phyloP scores from a whole-genome alignment of 2,329 filamentous ascomycete genomes.

The Lachnellula hyalina region DNA sequence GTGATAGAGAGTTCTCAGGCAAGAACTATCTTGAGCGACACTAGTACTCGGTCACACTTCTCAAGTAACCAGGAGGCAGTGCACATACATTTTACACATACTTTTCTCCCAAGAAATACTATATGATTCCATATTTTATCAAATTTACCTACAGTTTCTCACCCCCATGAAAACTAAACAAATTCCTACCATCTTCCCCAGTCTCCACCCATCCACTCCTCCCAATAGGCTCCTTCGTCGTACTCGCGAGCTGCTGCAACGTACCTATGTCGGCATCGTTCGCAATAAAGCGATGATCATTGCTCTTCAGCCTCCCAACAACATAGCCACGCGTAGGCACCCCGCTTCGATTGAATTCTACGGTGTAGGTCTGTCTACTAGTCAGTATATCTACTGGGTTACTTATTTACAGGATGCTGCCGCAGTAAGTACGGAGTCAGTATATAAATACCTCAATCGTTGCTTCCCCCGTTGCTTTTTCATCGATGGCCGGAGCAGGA shows the following conservation, averaged over 20 bases:
- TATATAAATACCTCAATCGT: slow-evolving; percentile 47
- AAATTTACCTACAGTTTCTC: slow-evolving; percentile 11
- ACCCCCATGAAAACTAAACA: slow-evolving; percentile 31
- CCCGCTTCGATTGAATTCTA: slow-evolving; percentile 49
- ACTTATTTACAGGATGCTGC: not conserved
- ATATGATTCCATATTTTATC: too few species aligned
- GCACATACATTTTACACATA: too few species aligned
- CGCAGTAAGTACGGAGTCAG: too few species aligned
- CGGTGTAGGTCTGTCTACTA: slow-evolving; percentile 50
- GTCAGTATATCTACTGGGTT: not conserved
- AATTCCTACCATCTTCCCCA: slow-evolving; percentile 32
- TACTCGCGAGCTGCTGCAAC: slow-evolving; percentile 39
- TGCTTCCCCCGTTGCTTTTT: slow-evolving; percentile 43
- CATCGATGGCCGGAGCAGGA: slow-evolving; percentile 36
- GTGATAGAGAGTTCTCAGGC: too few species aligned
- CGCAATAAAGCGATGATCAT: slow-evolving; percentile 47
- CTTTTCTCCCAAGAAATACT: too few species aligned
- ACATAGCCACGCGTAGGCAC: slow-evolving; percentile 43
- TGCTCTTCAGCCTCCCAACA: slow-evolving; percentile 44
- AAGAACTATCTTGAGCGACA: too few species aligned
- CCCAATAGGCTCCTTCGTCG: slow-evolving; percentile 43
- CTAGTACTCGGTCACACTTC: too few species aligned
- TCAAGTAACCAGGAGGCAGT: too few species aligned
- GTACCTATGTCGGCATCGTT: slow-evolving; percentile 50
- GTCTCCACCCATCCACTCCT: slow-evolving; percentile 40